Conservation (phyloP, 352 stramenopile species). For the Globisporangium emineosum region DNA sequence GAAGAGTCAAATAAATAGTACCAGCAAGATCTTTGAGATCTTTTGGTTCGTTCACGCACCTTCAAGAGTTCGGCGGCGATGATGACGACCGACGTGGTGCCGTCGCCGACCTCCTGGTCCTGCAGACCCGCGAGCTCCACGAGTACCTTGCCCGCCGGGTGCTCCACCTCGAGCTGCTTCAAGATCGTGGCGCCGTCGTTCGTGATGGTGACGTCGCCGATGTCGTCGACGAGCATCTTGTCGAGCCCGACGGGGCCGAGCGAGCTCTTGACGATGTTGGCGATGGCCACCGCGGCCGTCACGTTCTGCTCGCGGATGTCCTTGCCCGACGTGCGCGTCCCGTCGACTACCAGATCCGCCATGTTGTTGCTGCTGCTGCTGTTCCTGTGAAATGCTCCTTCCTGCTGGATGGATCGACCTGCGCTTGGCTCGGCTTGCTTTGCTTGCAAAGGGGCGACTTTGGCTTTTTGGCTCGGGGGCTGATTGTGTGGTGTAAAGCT, state of each 20-base stretch:
- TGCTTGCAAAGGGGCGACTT: conserved; percentile 18
- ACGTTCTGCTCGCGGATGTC: conserved; percentile 96
- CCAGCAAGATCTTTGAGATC: conserved; percentile 22
- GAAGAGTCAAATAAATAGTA: not conserved
- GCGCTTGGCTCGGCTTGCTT: not conserved
- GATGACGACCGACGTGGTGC: conserved; percentile 99
- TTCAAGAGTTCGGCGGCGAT: conserved; percentile 97
- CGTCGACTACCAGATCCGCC: conserved; percentile 87
- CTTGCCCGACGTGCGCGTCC: conserved; percentile 89
- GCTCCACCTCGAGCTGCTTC: conserved; percentile 98
- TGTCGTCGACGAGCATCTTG: conserved; percentile 98
- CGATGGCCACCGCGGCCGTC: conserved; percentile 97
- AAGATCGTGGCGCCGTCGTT: conserved; percentile 99
- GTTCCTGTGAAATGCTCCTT: not conserved
- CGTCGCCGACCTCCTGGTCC: conserved; percentile 99
- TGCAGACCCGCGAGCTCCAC: conserved; percentile 98
- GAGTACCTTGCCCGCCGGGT: conserved; percentile 98
- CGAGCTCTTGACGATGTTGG: conserved; percentile 99
- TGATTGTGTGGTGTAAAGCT: conserved; percentile 46
- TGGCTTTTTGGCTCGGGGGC: conserved; percentile 16
- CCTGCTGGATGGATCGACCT: not conserved
- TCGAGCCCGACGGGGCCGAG: conserved; percentile 98
- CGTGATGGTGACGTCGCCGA: conserved; percentile 99
- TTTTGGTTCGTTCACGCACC: conserved; percentile 24
- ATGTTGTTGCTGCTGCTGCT: conserved; percentile 24